Conservation (phyloP, 2,329 filamentous ascomycete genomes). For the Dryadomyces sulphureus region DNA sequence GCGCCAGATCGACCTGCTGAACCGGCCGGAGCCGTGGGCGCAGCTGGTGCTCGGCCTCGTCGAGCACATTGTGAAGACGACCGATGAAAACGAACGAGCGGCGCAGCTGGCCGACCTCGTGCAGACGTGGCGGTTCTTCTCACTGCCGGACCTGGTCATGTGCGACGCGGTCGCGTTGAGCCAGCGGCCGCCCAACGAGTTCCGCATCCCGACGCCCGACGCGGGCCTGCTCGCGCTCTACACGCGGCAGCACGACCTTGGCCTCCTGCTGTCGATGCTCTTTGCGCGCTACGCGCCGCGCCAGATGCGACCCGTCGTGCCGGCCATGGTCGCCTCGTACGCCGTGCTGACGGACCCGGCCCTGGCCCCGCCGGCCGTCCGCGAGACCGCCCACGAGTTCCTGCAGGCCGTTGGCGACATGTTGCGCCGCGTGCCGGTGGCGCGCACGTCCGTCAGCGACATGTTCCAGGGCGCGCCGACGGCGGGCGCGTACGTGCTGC, state of each 20-base stretch:
- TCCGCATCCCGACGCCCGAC: conserved; percentile 9
- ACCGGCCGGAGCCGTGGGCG: conserved; percentile 19
- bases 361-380: conserved; percentile 9
- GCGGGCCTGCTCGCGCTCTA: conserved; percentile 5
- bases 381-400: conserved; percentile 13
- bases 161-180: conserved; percentile 5
- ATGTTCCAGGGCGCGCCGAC: conserved; percentile 11
- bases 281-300: conserved; percentile 19
- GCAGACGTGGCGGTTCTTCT: conserved; percentile 25
- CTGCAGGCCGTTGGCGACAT: conserved; percentile 12
- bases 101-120: conserved; percentile 23
- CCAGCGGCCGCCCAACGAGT: background rate
- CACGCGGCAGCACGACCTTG: conserved; percentile 9
- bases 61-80: conserved; percentile 13
- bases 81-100: conserved; percentile 3
- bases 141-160: conserved; percentile 15
- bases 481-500: conserved; percentile 12
- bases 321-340: conserved; percentile 24
- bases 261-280: conserved; percentile 17
- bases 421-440: conserved; percentile 6
- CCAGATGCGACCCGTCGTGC: conserved; percentile 15
- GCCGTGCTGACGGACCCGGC: conserved; percentile 21
- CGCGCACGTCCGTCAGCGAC: conserved; percentile 7
- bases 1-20: conserved; percentile 19
- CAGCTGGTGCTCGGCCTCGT: conserved; percentile 19